phyloP scores from a whole-genome alignment of 805 yeast genomes.

The Cyberlindnera lachancei region DNA sequence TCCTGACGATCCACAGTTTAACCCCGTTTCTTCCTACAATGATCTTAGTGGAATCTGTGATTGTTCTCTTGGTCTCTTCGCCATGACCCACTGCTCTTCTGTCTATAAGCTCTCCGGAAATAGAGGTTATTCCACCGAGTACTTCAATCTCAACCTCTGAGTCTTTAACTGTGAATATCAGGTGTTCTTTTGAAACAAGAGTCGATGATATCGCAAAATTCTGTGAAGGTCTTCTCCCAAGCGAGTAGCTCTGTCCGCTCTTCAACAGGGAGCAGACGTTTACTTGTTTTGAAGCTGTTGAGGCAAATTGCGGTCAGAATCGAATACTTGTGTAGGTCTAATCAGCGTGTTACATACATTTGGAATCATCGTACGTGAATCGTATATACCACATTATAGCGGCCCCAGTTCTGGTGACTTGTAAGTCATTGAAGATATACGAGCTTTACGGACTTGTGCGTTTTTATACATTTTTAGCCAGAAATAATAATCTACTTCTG shows the following conservation, averaged over 20 bases:
- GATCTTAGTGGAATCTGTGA: not conserved
- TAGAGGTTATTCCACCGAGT: conserved; percentile 1
- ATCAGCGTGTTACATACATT: not conserved
- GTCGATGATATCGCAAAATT: not conserved
- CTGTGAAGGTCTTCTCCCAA: conserved; percentile 1
- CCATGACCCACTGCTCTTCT: not conserved
- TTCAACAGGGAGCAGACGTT: conserved; percentile 1
- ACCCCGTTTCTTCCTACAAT: not conserved
- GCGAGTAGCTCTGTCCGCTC: not conserved
- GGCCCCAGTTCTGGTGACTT: too few species aligned
- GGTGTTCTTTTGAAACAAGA: conserved; percentile 3
- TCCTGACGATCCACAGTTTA: conserved; percentile 1
- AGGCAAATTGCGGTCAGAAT: too few species aligned
- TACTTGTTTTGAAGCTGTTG: too few species aligned
- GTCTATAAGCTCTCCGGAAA: conserved; percentile 1
- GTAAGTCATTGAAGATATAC: too few species aligned
- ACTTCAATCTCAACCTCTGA: not conserved
- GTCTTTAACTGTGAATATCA: not conserved
- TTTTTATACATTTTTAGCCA: too few species aligned
- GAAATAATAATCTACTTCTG: too few species aligned
- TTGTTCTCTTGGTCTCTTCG: not conserved
- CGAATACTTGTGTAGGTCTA: too few species aligned
- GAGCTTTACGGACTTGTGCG: too few species aligned
- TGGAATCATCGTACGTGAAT: not conserved
- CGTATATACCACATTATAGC: conserved; percentile 3